Conservation (phyloP, 192 early-diverging fungal species). For the Coemansia sp. region DNA sequence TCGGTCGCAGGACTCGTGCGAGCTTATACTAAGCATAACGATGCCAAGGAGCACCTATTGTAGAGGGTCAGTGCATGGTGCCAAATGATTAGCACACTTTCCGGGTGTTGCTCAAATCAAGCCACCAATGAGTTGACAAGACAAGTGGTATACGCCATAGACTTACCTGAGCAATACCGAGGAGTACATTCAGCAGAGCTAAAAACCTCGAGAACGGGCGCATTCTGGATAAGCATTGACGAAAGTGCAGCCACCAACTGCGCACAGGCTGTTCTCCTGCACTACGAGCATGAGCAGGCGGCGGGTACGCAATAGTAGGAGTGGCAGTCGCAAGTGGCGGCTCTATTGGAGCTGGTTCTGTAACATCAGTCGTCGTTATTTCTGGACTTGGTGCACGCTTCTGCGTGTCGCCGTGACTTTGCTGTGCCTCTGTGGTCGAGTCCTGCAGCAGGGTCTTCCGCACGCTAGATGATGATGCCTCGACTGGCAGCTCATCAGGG, state of each 20-base stretch:
- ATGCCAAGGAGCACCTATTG: conserved; percentile 60
- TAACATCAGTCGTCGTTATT: not conserved
- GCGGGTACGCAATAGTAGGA: not conserved
- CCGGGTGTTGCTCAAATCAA: not conserved
- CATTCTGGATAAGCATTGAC: conserved; percentile 14
- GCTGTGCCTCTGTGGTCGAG: not conserved
- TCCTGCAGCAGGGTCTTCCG: not conserved
- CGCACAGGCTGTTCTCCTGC: not conserved
- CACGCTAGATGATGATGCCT: not conserved
- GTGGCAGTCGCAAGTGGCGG: not conserved
- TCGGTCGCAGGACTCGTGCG: conserved; percentile 52
- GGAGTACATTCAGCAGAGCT: conserved; percentile 11
- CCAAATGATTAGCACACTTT: not conserved
- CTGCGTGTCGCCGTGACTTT: not conserved
- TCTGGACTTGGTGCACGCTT: not conserved
- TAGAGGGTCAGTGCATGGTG: not conserved
- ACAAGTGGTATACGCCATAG: not conserved
- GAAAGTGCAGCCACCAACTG: conserved; percentile 9
- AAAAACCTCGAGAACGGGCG: conserved; percentile 8
- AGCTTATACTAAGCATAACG: conserved; percentile 59
- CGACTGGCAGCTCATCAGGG: not conserved
- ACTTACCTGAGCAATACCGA: conserved; percentile 19
- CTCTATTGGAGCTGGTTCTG: not conserved
- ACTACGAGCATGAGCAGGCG: not conserved
- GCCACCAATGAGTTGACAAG: not conserved